phyloP scores from a whole-genome alignment of 1,284 basidiomycete genomes.

The Pseudozyma hubeiensis region DNA sequence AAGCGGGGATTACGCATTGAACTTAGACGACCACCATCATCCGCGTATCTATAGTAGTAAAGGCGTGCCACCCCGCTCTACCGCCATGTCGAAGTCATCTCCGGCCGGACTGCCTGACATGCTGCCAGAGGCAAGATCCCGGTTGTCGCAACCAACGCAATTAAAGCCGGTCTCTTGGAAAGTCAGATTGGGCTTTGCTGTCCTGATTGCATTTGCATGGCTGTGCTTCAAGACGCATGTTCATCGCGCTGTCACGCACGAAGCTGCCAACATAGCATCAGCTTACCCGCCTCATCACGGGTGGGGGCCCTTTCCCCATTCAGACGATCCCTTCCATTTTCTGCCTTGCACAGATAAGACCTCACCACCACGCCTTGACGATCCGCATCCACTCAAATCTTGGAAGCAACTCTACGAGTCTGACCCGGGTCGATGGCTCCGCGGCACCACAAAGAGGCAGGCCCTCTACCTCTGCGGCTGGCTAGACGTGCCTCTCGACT shows the following conservation, averaged over 20 bases:
- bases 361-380: slow-evolving; percentile 19
- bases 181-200: slow-evolving; percentile 1
- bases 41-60: neutral
- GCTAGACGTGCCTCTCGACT: slow-evolving; percentile 37
- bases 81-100: neutral
- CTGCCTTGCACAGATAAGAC: slow-evolving; percentile 33
- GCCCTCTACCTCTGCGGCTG: slow-evolving; percentile 22
- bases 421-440: slow-evolving; percentile 7
- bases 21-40: neutral
- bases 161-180: slow-evolving; percentile 9
- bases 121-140: neutral
- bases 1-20: neutral
- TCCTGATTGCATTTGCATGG: slow-evolving; percentile 11
- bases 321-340: slow-evolving; percentile 23
- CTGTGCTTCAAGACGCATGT: slow-evolving; percentile 1
- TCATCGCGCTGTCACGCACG: slow-evolving; percentile 9
- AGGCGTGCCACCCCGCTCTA: neutral
- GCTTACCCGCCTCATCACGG: neutral
- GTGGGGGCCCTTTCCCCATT: slow-evolving; percentile 20
- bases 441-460: neutral
- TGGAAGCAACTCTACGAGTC: slow-evolving; percentile 11
- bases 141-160: neutral
- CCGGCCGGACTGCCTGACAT: neutral
- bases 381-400: neutral
- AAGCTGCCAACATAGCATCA: neutral